Conservation (phyloP, 1,139 yeast genomes). For the Suhomyces ambrosiae region DNA sequence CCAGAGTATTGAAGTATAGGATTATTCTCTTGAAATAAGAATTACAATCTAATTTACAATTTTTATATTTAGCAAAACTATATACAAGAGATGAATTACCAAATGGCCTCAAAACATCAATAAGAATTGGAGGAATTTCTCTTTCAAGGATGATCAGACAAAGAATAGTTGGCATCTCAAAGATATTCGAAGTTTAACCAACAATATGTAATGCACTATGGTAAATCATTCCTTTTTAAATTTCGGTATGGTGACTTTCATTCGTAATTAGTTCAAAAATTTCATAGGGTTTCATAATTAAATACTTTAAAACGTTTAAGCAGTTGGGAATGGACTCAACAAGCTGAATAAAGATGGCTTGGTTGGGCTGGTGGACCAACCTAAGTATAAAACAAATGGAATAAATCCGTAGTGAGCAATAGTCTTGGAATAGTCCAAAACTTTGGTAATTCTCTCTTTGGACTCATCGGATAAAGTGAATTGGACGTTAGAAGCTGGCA, state of each 20-base stretch:
- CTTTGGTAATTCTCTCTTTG: constrained; percentile 84
- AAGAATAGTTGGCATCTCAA: too few species aligned
- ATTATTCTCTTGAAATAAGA: too few species aligned
- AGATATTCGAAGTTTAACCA: too few species aligned
- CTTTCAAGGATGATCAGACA: background rate
- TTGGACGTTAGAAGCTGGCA: constrained; percentile 24
- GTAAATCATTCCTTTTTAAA: background rate
- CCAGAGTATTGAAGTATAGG: too few species aligned
- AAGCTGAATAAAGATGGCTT: constrained; percentile 82
- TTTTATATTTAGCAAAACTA: background rate
- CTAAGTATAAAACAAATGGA: constrained; percentile 90
- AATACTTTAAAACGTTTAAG: constrained; percentile 32
- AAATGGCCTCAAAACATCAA: background rate
- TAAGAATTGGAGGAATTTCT: background rate
- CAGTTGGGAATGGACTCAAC: constrained; percentile 75
- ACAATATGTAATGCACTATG: too few species aligned
- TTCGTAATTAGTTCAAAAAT: background rate
- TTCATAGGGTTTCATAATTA: background rate
- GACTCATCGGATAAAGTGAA: constrained; percentile 66
- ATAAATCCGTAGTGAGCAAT: constrained; percentile 96
- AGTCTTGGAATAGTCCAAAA: constrained; percentile 81
- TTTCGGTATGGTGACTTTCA: background rate
- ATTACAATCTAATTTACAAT: too few species aligned
- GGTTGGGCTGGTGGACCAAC: constrained; percentile 85
- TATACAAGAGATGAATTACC: background rate